A percentile compares a stretch with the other conserved stretches of the same genome.
Conservation (phyloP, 2,329 filamentous ascomycete species). For the Xylaria sp. region DNA sequence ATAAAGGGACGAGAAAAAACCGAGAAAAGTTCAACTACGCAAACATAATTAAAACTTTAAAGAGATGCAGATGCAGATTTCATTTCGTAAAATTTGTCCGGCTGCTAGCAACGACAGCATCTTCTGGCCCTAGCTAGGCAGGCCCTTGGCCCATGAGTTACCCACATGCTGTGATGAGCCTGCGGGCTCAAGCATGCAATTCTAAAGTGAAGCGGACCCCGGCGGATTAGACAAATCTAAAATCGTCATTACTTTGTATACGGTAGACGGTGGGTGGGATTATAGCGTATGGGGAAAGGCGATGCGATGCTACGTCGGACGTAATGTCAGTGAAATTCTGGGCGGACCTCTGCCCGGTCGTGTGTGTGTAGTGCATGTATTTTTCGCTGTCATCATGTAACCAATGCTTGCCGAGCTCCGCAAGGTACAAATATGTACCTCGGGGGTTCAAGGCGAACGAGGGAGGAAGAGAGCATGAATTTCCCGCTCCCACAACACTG, state of each 20-base stretch:
- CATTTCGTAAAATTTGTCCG: constrained; percentile 26
- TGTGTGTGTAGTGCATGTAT: constrained; percentile 23
- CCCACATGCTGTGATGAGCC: constrained; percentile 26
- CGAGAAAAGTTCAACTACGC: not conserved
- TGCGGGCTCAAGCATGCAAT: constrained; percentile 21
- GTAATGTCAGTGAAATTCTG: not conserved
- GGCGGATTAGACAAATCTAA: constrained; percentile 3
- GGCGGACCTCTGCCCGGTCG: constrained; percentile 10
- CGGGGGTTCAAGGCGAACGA: constrained; percentile 1
- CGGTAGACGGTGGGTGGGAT: not conserved
- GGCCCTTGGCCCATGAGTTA: constrained; percentile 12
- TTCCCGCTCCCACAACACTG: constrained; percentile 23
- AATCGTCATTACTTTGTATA: not conserved
- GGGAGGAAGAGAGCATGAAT: not conserved
- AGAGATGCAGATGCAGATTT: not conserved
- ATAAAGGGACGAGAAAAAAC: not conserved
- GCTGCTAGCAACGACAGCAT: constrained; percentile 15
- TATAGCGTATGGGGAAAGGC: constrained; percentile 2
- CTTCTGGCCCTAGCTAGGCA: constrained; percentile 12
- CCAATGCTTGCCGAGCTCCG: constrained; percentile 29
- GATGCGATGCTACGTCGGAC: constrained; percentile 10
- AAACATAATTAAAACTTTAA: not conserved
- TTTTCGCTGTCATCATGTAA: constrained; percentile 37
- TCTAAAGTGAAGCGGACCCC: constrained; percentile 23
- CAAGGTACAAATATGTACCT: constrained; percentile 42